Evolutionary conservation across 352 stramenopile species (phyloP).

Genomic region (Globisporangium nodosum): DNA sequence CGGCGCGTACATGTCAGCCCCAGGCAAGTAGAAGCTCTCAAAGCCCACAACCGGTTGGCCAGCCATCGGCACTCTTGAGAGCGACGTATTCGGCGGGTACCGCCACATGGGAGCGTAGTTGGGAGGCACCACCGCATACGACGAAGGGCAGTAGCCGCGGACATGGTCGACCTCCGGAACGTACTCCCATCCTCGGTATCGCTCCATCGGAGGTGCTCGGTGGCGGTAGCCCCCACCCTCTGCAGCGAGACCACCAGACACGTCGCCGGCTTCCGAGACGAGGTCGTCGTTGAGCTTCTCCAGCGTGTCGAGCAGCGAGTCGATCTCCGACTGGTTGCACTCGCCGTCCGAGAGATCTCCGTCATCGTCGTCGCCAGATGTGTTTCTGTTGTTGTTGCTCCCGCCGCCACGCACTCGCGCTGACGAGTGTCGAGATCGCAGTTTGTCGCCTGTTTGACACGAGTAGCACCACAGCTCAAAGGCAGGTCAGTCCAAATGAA

Average conservation of each 20-base stretch:
- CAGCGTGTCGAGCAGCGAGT: conserved; percentile 14
- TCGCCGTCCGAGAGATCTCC: conserved; percentile 5
- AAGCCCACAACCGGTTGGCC: background rate
- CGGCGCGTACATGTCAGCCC: conserved; percentile 2
- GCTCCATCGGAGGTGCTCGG: conserved; percentile 1
- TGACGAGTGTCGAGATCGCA: conserved; percentile 1
- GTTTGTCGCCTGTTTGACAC: conserved; percentile 5
- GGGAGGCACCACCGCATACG: conserved; percentile 1
- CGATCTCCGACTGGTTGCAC: conserved; percentile 14
- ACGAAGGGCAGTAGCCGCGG: conserved; percentile 1
- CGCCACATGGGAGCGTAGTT: conserved; percentile 7
- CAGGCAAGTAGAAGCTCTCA: background rate
- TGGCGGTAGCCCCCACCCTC: background rate
- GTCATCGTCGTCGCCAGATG: background rate
- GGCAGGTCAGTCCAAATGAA: background rate
- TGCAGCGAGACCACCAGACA: conserved; percentile 9
- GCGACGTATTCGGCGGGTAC: background rate
- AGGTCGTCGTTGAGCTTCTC: conserved; percentile 22
- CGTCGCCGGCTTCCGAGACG: conserved; percentile 16
- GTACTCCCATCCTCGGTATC: conserved; percentile 7
- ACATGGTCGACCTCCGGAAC: conserved; percentile 1
- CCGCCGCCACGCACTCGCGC: conserved; percentile 1
- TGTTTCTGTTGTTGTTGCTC: conserved; percentile 8
- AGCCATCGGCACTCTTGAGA: background rate
- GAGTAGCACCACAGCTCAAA: background rate